Evolutionary conservation across 768 basidiomycete species (phyloP).

Genomic region (Boletus huronensis): DNA sequence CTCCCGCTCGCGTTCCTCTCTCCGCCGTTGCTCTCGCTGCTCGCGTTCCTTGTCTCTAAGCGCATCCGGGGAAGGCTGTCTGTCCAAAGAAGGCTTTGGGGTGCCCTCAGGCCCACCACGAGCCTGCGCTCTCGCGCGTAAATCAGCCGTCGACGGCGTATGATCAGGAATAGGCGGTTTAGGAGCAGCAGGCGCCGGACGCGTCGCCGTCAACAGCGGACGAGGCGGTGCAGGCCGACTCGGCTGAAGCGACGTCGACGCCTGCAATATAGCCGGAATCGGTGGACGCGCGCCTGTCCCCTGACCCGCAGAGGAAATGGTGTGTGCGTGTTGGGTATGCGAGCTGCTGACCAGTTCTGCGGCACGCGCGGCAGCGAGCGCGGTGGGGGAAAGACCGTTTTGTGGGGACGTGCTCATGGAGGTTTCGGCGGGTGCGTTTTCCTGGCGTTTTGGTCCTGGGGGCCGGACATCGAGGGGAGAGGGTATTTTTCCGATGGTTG

Average conservation of each 20-base stretch:
- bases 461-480: slow-evolving; percentile 37
- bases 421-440: slow-evolving; percentile 40
- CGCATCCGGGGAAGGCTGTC: slow-evolving; percentile 40
- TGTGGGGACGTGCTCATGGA: slow-evolving; percentile 25
- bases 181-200: slow-evolving; percentile 53
- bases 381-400: slow-evolving; percentile 41
- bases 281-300: slow-evolving; percentile 25
- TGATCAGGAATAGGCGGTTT: slow-evolving; percentile 42
- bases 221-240: slow-evolving; percentile 68
- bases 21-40: slow-evolving; percentile 37
- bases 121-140: slow-evolving; percentile 60
- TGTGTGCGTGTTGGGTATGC: slow-evolving; percentile 38
- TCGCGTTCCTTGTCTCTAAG: slow-evolving; percentile 37
- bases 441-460: slow-evolving; percentile 41
- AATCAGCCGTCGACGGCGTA: slow-evolving; percentile 61
- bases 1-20: slow-evolving; percentile 35
- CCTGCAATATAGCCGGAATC: slow-evolving; percentile 25
- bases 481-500: slow-evolving; percentile 42
- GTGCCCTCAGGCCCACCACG: slow-evolving; percentile 44
- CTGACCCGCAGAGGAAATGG: slow-evolving; percentile 36
- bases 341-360: slow-evolving; percentile 62
- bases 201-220: slow-evolving; percentile 54
- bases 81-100: slow-evolving; percentile 31
- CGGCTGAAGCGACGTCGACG: slow-evolving; percentile 45
- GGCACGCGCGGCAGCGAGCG: slow-evolving; percentile 52